Base-by-base conservation (phyloP, 2,329 filamentous ascomycete genomes). In the Diaporthe vexans region DNA sequence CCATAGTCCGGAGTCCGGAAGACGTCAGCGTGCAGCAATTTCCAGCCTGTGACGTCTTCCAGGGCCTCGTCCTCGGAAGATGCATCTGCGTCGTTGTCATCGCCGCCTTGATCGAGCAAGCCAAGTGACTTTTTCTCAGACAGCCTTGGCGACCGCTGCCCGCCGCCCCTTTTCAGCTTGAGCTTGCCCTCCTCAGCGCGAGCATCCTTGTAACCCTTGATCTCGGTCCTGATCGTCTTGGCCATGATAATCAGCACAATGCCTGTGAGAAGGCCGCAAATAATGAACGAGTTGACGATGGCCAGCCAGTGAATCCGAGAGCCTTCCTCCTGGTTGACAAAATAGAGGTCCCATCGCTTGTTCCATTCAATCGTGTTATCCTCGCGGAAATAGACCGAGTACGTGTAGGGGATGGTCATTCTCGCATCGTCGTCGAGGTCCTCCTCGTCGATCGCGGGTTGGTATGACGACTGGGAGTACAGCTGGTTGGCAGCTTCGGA, bases 321-420 rank as follows among this genome's bases (percentile, higher is more conserved):
- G 59, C 93, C 94, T 77, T 96, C 94, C 74, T 94, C 93, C 80
- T 97, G 94, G 81, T 96, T 95, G 75, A 93, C 94, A 84, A 97
- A 97, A 83, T 97, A 97, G 72, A 96, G 85, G 79, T 97, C 94
- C 95, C 95, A 98, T 72, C 95, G 90, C 78, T 92, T 94, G 73
- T 88, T 87, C 95, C 95, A 98, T 77, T 97, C 94, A 68, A 97
- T 86, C 26, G 88, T 90, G 56, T 92, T 90, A 76, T 97, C 94
- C 81, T 97, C 94, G 69, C 94, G 92, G 85, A 95, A 98, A 83
- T 97, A 97, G 19, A 97, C 93, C 4, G 94, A 96, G 84, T 97
- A 98, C 0, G 94, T 94, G 83, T 95, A 97, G 0, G 95, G 94
- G 69, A 97, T 92, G 2, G 88, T 91, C 67, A 97, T 82, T 2